phyloP scores from a whole-genome alignment of 1,284 basidiomycete genomes.

The Chalciporus sp. region DNA sequence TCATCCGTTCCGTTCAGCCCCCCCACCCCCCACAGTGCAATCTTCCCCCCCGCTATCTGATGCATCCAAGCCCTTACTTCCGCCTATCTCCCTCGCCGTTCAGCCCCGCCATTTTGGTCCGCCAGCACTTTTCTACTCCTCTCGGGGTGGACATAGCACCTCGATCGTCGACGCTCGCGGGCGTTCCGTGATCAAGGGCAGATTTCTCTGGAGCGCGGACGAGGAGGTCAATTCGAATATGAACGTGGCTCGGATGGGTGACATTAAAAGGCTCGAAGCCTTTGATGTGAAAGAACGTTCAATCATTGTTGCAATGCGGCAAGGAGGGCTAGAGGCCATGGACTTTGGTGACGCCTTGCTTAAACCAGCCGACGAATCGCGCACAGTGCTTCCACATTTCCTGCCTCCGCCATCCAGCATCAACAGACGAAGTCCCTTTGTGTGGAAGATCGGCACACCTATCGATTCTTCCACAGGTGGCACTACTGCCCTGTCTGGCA shows the following conservation, averaged over 20 bases:
- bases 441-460: conserved; percentile 79
- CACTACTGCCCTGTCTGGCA: conserved; percentile 45
- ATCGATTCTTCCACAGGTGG: conserved; percentile 46
- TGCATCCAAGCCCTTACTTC: conserved; percentile 61
- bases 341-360: conserved; percentile 76
- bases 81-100: conserved; percentile 77
- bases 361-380: conserved; percentile 74
- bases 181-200: conserved; percentile 76
- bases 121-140: conserved; percentile 84
- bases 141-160: conserved; percentile 82
- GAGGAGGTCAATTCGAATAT: conserved; percentile 49
- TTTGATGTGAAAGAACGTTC: conserved; percentile 74
- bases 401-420: conserved; percentile 57
- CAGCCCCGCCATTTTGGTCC: conserved; percentile 84
- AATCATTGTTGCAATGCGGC: conserved; percentile 78
- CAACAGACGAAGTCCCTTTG: conserved; percentile 69
- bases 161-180: conserved; percentile 83
- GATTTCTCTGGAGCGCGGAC: conserved; percentile 75
- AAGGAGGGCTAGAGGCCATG: conserved; percentile 78
- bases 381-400: conserved; percentile 68
- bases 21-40: conserved; percentile 38
- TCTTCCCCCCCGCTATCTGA: conserved; percentile 27
- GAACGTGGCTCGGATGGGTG: conserved; percentile 59
- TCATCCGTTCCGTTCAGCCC: conserved; percentile 66
- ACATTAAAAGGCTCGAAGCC: conserved; percentile 76